phyloP scores from a whole-genome alignment of 1,284 basidiomycete species.

The Rhodotorula sp. region DNA sequence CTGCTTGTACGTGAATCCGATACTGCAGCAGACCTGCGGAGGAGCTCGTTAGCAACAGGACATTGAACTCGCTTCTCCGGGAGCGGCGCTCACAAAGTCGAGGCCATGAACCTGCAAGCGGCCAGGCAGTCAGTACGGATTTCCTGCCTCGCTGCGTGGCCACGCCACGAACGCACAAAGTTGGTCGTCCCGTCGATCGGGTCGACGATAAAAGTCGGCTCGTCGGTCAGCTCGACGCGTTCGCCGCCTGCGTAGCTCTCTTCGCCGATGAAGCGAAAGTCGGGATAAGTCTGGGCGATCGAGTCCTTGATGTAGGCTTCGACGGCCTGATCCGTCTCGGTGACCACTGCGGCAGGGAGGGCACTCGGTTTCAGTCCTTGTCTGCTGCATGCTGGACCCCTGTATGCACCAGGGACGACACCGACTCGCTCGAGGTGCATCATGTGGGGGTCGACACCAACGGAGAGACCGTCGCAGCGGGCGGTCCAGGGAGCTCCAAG shows the following conservation, averaged over 20 bases:
- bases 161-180: conserved; percentile 61
- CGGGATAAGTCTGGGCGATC: conserved; percentile 52
- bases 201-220: conserved; percentile 88
- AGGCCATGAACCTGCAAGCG: conserved; percentile 57
- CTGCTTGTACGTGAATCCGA: conserved; percentile 80
- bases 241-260: conserved; percentile 74
- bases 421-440: too few species aligned
- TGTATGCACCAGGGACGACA: too few species aligned
- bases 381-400: too few species aligned
- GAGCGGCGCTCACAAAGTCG: conserved; percentile 19
- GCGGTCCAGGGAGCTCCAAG: too few species aligned
- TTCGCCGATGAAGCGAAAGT: conserved; percentile 68
- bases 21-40: conserved; percentile 70
- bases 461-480: too few species aligned
- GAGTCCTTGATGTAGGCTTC: conserved; percentile 77
- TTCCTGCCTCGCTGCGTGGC: too few species aligned
- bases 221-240: conserved; percentile 70
- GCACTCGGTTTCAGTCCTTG: not conserved
- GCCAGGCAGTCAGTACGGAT: not conserved
- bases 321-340: conserved; percentile 90
- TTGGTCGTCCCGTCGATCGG: conserved; percentile 92
- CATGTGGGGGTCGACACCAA: too few species aligned
- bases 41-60: not conserved
- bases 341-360: conserved; percentile 61
- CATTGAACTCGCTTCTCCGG: too few species aligned